Evolutionary conservation across 495 filamentous ascomycete species (phyloP).

Genomic region (Geopyxis carbonaria): DNA sequence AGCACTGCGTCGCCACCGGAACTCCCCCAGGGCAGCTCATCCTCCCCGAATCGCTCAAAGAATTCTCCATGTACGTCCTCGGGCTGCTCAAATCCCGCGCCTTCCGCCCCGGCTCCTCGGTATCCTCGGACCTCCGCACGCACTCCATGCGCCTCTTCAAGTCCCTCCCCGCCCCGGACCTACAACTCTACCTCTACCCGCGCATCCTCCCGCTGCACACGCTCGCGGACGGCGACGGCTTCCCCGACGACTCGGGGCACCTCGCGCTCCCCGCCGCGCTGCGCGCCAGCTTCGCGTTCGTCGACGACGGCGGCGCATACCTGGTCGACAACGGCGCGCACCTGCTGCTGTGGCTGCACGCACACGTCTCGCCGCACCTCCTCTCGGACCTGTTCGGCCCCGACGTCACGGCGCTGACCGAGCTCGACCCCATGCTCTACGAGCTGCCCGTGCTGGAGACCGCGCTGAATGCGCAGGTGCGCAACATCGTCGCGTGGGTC

Average conservation of each 20-base stretch:
- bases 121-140: constrained; percentile 78
- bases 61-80: constrained; percentile 96
- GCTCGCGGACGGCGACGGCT: constrained; percentile 75
- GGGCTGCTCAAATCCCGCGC: constrained; percentile 77
- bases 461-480: constrained; percentile 67
- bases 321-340: constrained; percentile 92
- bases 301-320: constrained; percentile 93
- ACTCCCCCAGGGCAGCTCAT: constrained; percentile 89
- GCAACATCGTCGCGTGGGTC: constrained; percentile 78
- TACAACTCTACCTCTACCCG: constrained; percentile 88
- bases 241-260: constrained; percentile 69
- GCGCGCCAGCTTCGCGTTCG: constrained; percentile 74
- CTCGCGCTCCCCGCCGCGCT: constrained; percentile 58
- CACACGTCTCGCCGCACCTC: constrained; percentile 55
- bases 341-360: constrained; percentile 83
- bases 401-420: constrained; percentile 49
- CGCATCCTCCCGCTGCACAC: constrained; percentile 84
- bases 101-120: constrained; percentile 75
- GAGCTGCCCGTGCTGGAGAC: constrained; percentile 68
- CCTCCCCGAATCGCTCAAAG: constrained; percentile 87
- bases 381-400: constrained; percentile 81
- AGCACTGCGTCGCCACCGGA: constrained; percentile 57
- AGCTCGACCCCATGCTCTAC: constrained; percentile 61
- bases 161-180: constrained; percentile 65
- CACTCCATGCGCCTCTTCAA: constrained; percentile 84